phyloP scores from a whole-genome alignment of 805 yeast genomes.

The Ogataea paradorogensis region DNA sequence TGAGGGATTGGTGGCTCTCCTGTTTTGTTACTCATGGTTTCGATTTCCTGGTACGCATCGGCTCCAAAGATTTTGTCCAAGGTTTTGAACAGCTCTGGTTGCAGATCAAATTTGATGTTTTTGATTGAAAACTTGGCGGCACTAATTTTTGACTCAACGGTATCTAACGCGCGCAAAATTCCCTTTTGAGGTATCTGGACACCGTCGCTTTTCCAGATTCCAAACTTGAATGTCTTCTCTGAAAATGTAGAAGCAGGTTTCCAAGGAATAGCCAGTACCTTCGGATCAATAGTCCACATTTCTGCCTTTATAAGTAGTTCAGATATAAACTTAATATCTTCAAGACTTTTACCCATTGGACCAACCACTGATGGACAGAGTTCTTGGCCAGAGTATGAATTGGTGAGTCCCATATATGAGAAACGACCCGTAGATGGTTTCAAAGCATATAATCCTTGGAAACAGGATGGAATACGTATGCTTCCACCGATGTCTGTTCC shows the following conservation, averaged over 20 bases:
- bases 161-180: neutral
- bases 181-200: slow-evolving; percentile 42
- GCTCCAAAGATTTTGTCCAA: slow-evolving; percentile 39
- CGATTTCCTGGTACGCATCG: slow-evolving; percentile 38
- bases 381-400: slow-evolving; percentile 34
- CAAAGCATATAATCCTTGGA: slow-evolving; percentile 35
- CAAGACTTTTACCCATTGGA: slow-evolving; percentile 30
- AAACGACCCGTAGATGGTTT: slow-evolving; percentile 36
- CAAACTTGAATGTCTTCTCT: slow-evolving; percentile 39
- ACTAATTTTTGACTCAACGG: neutral
- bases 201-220: slow-evolving; percentile 44
- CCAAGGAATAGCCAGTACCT: slow-evolving; percentile 50
- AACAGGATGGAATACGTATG: slow-evolving; percentile 34
- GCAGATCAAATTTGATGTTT: slow-evolving; percentile 44
- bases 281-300: slow-evolving; percentile 51
- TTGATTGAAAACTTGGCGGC: slow-evolving; percentile 49
- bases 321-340: slow-evolving; percentile 36
- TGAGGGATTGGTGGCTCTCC: slow-evolving; percentile 26
- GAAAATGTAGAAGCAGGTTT: slow-evolving; percentile 16
- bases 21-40: slow-evolving; percentile 15
- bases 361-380: slow-evolving; percentile 34
- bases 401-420: slow-evolving; percentile 29
- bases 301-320: slow-evolving; percentile 37
- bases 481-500: slow-evolving; percentile 42
- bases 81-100: slow-evolving; percentile 25